Evolutionary conservation across 1,284 basidiomycete species (phyloP).

Genomic region (Clitocybe nebularis): DNA sequence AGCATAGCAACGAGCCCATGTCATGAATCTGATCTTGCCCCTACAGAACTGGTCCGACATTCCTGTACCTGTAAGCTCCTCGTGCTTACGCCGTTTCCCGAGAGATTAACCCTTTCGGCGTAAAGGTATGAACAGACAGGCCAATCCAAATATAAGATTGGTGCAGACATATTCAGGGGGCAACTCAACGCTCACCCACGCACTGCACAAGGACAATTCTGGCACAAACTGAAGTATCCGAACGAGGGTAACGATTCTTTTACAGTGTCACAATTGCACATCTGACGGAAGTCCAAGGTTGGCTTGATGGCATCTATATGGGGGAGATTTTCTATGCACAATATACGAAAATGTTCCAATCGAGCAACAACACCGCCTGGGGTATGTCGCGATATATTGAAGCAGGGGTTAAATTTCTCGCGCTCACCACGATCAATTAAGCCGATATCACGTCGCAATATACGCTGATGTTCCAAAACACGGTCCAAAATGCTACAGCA

Average conservation of each 20-base stretch:
- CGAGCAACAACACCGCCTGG: constrained; percentile 38
- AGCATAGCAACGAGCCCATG: not conserved
- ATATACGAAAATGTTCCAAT: constrained; percentile 36
- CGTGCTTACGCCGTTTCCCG: not conserved
- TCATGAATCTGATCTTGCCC: not conserved
- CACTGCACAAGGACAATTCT: constrained; percentile 40
- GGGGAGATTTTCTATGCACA: constrained; percentile 42
- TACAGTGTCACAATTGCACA: not conserved
- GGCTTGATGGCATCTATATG: constrained; percentile 49
- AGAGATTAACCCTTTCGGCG: not conserved
- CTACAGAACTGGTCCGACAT: constrained; percentile 31
- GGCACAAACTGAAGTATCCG: constrained; percentile 38
- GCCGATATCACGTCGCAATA: constrained; percentile 42
- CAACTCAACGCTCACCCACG: constrained; percentile 40
- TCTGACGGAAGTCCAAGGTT: constrained; percentile 25
- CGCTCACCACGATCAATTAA: no score
- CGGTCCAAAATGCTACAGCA: constrained; percentile 33
- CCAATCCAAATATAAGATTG: constrained; percentile 34
- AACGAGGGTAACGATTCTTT: constrained; percentile 32
- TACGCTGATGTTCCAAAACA: constrained; percentile 40
- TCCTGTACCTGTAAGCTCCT: constrained; percentile 29
- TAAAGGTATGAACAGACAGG: constrained; percentile 28
- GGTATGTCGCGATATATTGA: no score
- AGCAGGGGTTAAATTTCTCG: no score
- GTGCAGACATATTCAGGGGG: constrained; percentile 32